Conservation (phyloP, 1,139 yeast species). For the Kodamaea plutei region DNA sequence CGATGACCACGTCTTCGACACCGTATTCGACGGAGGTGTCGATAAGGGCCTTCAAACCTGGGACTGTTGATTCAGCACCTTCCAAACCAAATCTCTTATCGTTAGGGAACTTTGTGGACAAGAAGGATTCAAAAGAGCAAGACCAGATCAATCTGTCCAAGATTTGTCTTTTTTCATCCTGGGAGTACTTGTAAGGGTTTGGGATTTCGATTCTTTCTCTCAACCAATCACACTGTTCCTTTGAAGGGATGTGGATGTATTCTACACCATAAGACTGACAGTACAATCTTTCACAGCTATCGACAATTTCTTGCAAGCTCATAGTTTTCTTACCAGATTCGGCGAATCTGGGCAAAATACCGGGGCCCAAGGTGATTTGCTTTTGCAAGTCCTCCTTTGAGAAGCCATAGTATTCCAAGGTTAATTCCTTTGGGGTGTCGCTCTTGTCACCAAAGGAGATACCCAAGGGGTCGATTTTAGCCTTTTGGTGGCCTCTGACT, state of each 20-base stretch:
- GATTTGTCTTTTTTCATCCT: conserved; percentile 93
- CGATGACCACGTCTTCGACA: conserved; percentile 92
- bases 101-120: conserved; percentile 93
- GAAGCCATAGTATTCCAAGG: conserved; percentile 88
- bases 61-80: conserved; percentile 95
- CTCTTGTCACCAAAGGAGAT: conserved; percentile 75
- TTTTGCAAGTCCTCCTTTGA: conserved; percentile 78
- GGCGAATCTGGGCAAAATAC: conserved; percentile 91
- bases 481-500: conserved; percentile 96
- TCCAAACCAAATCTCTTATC: conserved; percentile 98
- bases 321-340: conserved; percentile 59
- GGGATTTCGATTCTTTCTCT: conserved; percentile 96
- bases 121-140: conserved; percentile 85
- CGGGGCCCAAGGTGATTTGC: conserved; percentile 92
- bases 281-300: conserved; percentile 76
- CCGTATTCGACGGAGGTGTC: conserved; percentile 93
- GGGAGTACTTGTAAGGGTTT: conserved; percentile 72
- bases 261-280: conserved; percentile 90
- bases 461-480: conserved; percentile 90
- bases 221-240: conserved; percentile 96
- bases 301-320: conserved; percentile 74
- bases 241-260: conserved; percentile 94
- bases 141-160: conserved; percentile 97
- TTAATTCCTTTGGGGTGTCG: conserved; percentile 73
- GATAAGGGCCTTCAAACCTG: conserved; percentile 94